Evolutionary conservation across 352 stramenopile species (phyloP).

Genomic region (Phytophthora multivora): DNA sequence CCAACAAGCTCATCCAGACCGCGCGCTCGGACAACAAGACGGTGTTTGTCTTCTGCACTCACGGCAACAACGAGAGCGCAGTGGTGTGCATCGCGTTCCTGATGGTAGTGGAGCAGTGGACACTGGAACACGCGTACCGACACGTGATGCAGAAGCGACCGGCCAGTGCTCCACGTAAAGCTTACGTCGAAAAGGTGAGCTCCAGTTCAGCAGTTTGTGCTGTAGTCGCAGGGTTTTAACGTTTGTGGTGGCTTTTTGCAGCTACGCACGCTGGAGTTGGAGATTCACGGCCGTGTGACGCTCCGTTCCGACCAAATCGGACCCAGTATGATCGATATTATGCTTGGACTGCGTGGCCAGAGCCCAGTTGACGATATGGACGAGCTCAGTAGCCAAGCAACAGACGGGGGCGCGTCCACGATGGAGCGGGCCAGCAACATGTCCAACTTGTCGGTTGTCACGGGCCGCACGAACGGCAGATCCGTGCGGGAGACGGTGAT

Average conservation of each 20-base stretch:
- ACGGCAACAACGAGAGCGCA: conserved; percentile 73
- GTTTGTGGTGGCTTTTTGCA: conserved; percentile 9
- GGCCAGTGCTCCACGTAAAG: conserved; percentile 60
- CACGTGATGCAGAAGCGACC: conserved; percentile 66
- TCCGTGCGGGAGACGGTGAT: conserved; percentile 71
- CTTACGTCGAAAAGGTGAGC: conserved; percentile 72
- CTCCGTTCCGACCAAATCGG: conserved; percentile 64
- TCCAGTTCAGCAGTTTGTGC: background rate
- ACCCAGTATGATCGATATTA: conserved; percentile 79
- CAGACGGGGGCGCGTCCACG: conserved; percentile 43
- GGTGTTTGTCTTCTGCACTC: conserved; percentile 74
- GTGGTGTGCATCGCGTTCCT: conserved; percentile 74
- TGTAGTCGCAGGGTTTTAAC: background rate
- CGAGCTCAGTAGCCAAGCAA: conserved; percentile 52
- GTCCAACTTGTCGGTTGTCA: conserved; percentile 66
- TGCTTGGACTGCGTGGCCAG: conserved; percentile 63
- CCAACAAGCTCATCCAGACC: conserved; percentile 53
- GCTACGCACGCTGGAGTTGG: conserved; percentile 56
- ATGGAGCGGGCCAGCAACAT: conserved; percentile 62
- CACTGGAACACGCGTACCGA: conserved; percentile 62
- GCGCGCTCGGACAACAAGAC: conserved; percentile 48
- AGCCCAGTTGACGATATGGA: conserved; percentile 42
- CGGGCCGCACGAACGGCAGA: conserved; percentile 45
- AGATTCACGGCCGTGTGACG: conserved; percentile 65
- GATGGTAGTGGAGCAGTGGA: conserved; percentile 64